Evolutionary conservation across 176 grass and related monocot genomes (phyloP).

Genomic region (Elaeis guineensis): DNA sequence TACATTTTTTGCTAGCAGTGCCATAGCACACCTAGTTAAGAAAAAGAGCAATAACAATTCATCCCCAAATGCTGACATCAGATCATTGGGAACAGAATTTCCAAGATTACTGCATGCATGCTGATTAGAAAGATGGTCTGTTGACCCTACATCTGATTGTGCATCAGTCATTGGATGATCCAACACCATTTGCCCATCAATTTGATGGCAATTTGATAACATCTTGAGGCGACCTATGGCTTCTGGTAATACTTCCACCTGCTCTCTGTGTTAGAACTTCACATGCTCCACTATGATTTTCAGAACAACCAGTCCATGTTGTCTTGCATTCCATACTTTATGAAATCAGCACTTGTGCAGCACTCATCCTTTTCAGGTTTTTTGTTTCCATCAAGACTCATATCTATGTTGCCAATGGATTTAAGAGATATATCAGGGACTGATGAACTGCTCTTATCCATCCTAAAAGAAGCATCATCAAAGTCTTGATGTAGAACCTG

Average conservation of each 20-base stretch:
- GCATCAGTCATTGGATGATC: conserved; percentile 37
- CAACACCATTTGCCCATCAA: conserved; percentile 21
- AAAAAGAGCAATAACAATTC: conserved; percentile 33
- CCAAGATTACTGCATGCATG: conserved; percentile 6
- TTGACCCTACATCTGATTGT: conserved; percentile 35
- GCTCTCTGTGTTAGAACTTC: conserved; percentile 24
- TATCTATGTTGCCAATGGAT: conserved; percentile 22
- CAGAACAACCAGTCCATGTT: conserved; percentile 15
- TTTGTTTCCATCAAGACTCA: conserved; percentile 26
- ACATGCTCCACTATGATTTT: conserved; percentile 16
- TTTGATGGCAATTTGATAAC: conserved; percentile 32
- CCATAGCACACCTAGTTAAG: too few species aligned
- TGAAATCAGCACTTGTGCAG: conserved; percentile 20
- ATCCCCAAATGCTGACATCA: conserved; percentile 30
- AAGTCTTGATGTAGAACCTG: conserved; percentile 28
- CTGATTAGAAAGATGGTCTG: conserved; percentile 7
- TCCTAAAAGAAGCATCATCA: conserved; percentile 18
- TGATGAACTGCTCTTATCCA: conserved; percentile 19
- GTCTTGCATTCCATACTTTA: conserved; percentile 22
- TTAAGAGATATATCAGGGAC: conserved; percentile 18
- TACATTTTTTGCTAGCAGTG: conserved; percentile 8
- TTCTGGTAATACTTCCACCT: conserved; percentile 24
- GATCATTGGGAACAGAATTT: conserved; percentile 24
- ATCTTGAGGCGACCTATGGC: conserved; percentile 21
- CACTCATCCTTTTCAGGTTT: conserved; percentile 21